Conservation (phyloP, 345 rosid genomes). For the Ceriops decandra region DNA sequence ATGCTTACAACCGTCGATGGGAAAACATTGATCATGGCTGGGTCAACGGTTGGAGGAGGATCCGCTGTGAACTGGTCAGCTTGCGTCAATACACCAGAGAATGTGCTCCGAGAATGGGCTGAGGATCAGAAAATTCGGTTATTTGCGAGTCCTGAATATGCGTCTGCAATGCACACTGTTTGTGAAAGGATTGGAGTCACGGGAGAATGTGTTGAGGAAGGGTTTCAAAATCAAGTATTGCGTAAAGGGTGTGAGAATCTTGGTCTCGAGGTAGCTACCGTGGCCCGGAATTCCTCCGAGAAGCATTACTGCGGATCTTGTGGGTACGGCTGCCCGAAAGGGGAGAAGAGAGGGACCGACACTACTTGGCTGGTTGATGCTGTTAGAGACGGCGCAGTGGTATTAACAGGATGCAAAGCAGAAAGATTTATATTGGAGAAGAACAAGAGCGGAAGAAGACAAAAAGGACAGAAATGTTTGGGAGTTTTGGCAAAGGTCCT, state of each 20-base stretch:
- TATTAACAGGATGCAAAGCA: conserved; percentile 79
- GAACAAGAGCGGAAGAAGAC: conserved; percentile 18
- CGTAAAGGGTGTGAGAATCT: conserved; percentile 75
- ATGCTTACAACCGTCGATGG: conserved; percentile 42
- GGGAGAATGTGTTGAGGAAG: conserved; percentile 45
- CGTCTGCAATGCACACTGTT: conserved; percentile 63
- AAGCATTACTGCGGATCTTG: conserved; percentile 82
- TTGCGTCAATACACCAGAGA: conserved; percentile 60
- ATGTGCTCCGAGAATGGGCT: conserved; percentile 71
- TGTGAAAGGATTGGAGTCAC: conserved; percentile 71
- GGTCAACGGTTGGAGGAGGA: conserved; percentile 85
- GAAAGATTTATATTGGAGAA: conserved; percentile 53
- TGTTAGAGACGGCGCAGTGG: conserved; percentile 56
- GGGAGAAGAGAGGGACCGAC: conserved; percentile 85
- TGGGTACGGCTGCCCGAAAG: conserved; percentile 68
- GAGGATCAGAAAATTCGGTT: conserved; percentile 41
- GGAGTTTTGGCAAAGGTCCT: conserved; percentile 57
- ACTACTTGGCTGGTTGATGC: conserved; percentile 85
- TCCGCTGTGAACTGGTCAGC: conserved; percentile 94
- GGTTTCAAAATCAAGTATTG: conserved; percentile 73
- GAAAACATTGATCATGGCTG: conserved; percentile 48
- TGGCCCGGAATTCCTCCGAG: conserved; percentile 68
- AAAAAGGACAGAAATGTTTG: conserved; percentile 54
- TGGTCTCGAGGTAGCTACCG: conserved; percentile 45
- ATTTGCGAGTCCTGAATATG: conserved; percentile 46